A percentile compares a stretch with the other conserved stretches of the same genome.
These are phyloP conservation scores for Paxillus ammoniavirescens DNA, from an alignment of 768 basidiomycete species.

Conservation along the genomic window DNA sequence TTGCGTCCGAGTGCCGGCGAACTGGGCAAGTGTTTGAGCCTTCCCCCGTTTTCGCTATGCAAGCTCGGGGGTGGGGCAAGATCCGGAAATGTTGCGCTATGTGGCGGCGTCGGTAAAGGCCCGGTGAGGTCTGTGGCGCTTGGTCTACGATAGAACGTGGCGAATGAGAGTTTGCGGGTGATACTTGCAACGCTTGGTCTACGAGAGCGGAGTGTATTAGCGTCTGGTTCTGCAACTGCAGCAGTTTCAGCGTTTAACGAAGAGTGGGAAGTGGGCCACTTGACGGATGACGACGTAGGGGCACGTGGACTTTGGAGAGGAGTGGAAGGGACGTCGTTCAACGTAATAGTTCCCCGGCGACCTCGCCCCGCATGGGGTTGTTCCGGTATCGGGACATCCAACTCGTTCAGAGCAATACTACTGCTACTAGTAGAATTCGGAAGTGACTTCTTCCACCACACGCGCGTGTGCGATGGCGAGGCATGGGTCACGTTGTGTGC, in stretches of 20 bases:
- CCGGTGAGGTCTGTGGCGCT: conserved; percentile 23
- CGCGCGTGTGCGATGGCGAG: conserved; percentile 21
- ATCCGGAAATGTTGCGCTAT: conserved; percentile 5
- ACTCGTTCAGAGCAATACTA: conserved; percentile 10
- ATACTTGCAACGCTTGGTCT: conserved; percentile 30
- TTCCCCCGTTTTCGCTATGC: conserved; percentile 7
- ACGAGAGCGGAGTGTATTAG: conserved; percentile 11
- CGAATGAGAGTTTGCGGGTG: conserved; percentile 32
- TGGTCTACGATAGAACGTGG: conserved; percentile 24
- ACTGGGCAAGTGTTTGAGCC: conserved; percentile 26
- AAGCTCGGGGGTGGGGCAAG: conserved; percentile 20
- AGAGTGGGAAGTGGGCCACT: conserved; percentile 15
- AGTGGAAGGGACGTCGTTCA: conserved; percentile 13
- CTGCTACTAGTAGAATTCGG: conserved; percentile 10
- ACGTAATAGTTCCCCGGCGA: conserved; percentile 9
- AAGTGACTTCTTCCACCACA: conserved; percentile 30
- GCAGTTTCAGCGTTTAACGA: conserved; percentile 24
- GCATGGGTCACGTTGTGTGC: not conserved
- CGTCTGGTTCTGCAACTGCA: conserved; percentile 4
- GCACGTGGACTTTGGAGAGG: conserved; percentile 16
- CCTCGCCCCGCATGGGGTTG: conserved; percentile 3
- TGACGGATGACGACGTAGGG: not conserved
- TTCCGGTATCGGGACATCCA: conserved; percentile 1
- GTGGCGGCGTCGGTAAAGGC: conserved; percentile 18
- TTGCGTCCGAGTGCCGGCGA: conserved; percentile 15